Conservation (phyloP, 2,329 filamentous ascomycete genomes). For the Epichloe coenophiala region DNA sequence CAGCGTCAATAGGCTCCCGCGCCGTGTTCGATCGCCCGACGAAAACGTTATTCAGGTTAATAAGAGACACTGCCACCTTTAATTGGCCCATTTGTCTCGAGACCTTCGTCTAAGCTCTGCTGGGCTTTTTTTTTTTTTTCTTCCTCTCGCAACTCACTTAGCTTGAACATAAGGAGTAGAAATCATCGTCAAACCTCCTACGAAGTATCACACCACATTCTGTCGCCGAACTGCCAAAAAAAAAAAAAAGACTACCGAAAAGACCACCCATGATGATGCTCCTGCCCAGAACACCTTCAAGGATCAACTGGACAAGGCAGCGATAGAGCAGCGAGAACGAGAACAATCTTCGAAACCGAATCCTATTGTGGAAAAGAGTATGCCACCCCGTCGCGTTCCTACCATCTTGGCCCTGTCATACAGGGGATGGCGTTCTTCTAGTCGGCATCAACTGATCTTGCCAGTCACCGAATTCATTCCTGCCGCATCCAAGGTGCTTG, state of each 20-base stretch:
- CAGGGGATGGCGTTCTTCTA: not conserved
- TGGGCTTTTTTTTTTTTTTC: no score
- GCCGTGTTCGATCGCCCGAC: no score
- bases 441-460: not conserved
- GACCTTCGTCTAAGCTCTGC: no score
- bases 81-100: no score
- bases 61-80: no score
- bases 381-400: no score
- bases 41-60: no score
- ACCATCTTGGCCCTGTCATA: no score
- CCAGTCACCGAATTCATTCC: constrained; percentile 32
- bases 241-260: constrained; percentile 5
- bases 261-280: not conserved
- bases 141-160: not conserved
- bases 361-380: constrained; percentile 31
- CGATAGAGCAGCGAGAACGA: constrained; percentile 18
- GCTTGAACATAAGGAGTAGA: not conserved
- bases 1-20: not conserved
- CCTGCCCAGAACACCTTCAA: constrained; percentile 24
- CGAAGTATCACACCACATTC: not conserved
- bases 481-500: constrained; percentile 27
- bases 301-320: constrained; percentile 29
- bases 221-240: not conserved
- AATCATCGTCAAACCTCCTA: no score
- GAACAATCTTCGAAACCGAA: constrained; percentile 17